Evolutionary conservation across 768 basidiomycete species (phyloP).

Genomic region (Mycena albidolilacea): DNA sequence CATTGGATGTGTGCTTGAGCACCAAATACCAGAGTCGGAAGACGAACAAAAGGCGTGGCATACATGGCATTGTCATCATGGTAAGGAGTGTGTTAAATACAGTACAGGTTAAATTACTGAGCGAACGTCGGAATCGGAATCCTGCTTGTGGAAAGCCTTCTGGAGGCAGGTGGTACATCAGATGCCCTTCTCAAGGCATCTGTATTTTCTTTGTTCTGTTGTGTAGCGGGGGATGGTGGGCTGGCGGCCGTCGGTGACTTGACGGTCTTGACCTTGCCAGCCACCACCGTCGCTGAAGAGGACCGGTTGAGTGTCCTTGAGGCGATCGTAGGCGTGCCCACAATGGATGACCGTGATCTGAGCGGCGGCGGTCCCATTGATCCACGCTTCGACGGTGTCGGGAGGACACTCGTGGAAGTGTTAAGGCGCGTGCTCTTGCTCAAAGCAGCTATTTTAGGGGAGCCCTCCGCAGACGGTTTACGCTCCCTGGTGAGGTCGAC

Average conservation of each 20-base stretch:
- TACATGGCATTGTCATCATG: constrained; percentile 31
- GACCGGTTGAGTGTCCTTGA: constrained; percentile 42
- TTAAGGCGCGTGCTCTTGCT: constrained; percentile 67
- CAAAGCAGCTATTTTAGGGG: constrained; percentile 57
- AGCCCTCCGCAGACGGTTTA: constrained; percentile 46
- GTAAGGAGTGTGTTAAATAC: constrained; percentile 37
- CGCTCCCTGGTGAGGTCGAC: constrained; percentile 49
- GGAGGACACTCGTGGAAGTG: constrained; percentile 41
- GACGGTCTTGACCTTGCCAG: constrained; percentile 43
- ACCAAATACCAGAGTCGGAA: no score
- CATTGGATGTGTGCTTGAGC: no score
- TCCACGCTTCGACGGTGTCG: constrained; percentile 50
- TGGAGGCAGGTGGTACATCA: constrained; percentile 15
- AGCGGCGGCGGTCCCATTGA: constrained; percentile 62
- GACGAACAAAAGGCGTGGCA: constrained; percentile 4
- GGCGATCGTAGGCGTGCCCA: constrained; percentile 56
- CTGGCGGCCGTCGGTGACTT: constrained; percentile 45
- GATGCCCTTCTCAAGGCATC: constrained; percentile 26
- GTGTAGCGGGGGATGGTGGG: constrained; percentile 30
- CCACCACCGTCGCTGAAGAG: constrained; percentile 17
- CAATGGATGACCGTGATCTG: constrained; percentile 52
- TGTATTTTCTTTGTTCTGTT: constrained; percentile 39
- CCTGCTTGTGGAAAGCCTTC: constrained; percentile 21
- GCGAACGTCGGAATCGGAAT: constrained; percentile 40
- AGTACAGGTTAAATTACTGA: constrained; percentile 25